Evolutionary conservation across 805 yeast genomes (phyloP).

Genomic region (Candida manassasensis): DNA sequence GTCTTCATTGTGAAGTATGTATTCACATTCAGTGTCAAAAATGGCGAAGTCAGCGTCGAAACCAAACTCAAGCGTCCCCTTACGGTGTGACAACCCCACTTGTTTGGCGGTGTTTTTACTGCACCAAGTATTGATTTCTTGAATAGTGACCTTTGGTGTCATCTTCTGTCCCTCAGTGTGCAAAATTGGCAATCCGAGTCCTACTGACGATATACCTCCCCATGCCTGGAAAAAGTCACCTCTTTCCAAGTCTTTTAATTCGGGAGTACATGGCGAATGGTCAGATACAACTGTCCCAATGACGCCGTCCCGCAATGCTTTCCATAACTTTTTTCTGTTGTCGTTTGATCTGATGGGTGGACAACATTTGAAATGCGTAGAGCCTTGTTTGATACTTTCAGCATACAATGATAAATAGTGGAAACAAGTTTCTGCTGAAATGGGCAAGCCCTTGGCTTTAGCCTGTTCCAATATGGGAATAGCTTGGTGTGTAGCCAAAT

Average conservation of each 20-base stretch:
- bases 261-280: slow-evolving; percentile 95
- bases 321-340: slow-evolving; percentile 74
- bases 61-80: slow-evolving; percentile 72
- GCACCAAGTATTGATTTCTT: slow-evolving; percentile 76
- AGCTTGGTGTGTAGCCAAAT: slow-evolving; percentile 81
- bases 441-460: slow-evolving; percentile 50
- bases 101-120: slow-evolving; percentile 79
- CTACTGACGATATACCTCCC: slow-evolving; percentile 96
- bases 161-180: slow-evolving; percentile 67
- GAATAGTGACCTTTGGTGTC: slow-evolving; percentile 45
- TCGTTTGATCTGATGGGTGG: slow-evolving; percentile 84
- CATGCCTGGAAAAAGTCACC: slow-evolving; percentile 92
- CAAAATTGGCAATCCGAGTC: slow-evolving; percentile 78
- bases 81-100: slow-evolving; percentile 66
- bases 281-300: slow-evolving; percentile 89
- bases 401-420: slow-evolving; percentile 79
- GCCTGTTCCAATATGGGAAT: slow-evolving; percentile 70
- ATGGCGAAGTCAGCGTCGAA: slow-evolving; percentile 85
- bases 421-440: slow-evolving; percentile 91
- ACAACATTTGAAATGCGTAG: slow-evolving; percentile 87
- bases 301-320: slow-evolving; percentile 59
- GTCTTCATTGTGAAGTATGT: slow-evolving; percentile 47
- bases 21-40: slow-evolving; percentile 60
- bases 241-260: slow-evolving; percentile 69
- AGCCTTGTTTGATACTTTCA: slow-evolving; percentile 70